Evolutionary conservation across 2,329 filamentous ascomycete genomes (phyloP).

Genomic region (Fusarium sp.): DNA sequence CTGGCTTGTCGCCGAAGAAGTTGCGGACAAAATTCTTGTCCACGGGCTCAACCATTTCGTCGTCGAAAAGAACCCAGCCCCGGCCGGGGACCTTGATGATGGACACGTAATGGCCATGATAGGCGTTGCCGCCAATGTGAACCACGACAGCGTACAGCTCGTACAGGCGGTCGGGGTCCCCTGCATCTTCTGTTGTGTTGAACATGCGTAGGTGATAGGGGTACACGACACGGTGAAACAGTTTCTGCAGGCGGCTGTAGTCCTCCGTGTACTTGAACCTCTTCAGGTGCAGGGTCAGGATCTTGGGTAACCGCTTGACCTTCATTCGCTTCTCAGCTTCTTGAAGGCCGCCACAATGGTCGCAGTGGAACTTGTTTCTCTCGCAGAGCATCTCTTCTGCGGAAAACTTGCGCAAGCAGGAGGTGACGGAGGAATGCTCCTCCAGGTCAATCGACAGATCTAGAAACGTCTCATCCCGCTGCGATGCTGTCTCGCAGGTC

Average conservation of each 20-base stretch:
- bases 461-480: constrained; percentile 94
- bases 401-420: constrained; percentile 94
- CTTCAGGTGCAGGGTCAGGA: constrained; percentile 92
- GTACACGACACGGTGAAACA: constrained; percentile 97
- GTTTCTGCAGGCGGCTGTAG: constrained; percentile 90
- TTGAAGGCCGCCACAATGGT: constrained; percentile 94
- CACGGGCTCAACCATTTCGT: constrained; percentile 98
- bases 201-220: constrained; percentile 96
- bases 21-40: constrained; percentile 96
- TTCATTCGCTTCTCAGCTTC: constrained; percentile 99
- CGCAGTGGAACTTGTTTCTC: constrained; percentile 98
- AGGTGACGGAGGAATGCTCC: constrained; percentile 94
- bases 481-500: constrained; percentile 95
- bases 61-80: constrained; percentile 96
- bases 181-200: constrained; percentile 95
- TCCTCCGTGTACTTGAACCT: constrained; percentile 99
- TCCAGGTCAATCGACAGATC: constrained; percentile 96
- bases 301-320: constrained; percentile 92
- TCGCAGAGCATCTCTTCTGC: constrained; percentile 99
- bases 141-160: constrained; percentile 98
- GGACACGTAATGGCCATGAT: constrained; percentile 97
- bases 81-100: constrained; percentile 97
- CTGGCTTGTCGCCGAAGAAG: constrained; percentile 94
- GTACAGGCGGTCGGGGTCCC: constrained; percentile 92
- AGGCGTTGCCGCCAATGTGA: constrained; percentile 95